Percentiles rank a stretch among this genome's conserved stretches.
Conservation (phyloP, 257 asterid species). For the Petunia axillaris region DNA sequence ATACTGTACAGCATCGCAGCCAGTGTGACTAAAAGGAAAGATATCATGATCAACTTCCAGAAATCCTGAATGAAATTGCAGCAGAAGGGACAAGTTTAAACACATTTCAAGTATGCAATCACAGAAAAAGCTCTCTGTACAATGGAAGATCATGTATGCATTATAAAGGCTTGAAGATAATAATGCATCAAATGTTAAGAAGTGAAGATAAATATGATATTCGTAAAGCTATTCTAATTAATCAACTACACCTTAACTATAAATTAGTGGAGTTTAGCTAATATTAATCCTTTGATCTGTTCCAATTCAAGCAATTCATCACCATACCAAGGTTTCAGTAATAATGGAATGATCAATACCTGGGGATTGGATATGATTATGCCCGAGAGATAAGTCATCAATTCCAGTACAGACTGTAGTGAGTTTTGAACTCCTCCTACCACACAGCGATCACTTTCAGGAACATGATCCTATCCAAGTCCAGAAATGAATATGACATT, state of each 20-base stretch:
- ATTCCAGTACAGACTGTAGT: conserved; percentile 73
- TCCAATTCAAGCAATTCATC: too few relatives aligned
- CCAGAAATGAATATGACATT: not conserved
- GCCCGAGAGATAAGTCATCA: conserved; percentile 83
- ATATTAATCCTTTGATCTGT: not conserved
- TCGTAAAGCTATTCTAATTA: too few relatives aligned
- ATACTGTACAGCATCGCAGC: conserved; percentile 64
- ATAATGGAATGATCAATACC: conserved; percentile 41
- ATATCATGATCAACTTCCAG: conserved; percentile 67
- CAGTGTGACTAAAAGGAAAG: conserved; percentile 59
- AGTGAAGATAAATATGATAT: too few relatives aligned
- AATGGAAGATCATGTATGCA: not conserved
- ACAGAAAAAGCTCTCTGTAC: not conserved
- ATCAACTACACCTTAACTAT: not conserved
- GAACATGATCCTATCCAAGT: conserved; percentile 59
- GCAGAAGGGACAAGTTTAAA: not conserved
- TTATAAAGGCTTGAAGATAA: too few relatives aligned
- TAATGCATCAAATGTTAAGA: too few relatives aligned
- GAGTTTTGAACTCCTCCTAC: conserved; percentile 97
- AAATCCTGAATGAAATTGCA: conserved; percentile 55
- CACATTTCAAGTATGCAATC: not conserved
- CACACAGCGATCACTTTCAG: conserved; percentile 72
- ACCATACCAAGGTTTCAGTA: not conserved
- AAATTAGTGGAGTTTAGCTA: not conserved
- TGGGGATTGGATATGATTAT: conserved; percentile 78